Base-by-base conservation (phyloP, 306 rosid genomes). In the Hippophae tibetana region DNA sequence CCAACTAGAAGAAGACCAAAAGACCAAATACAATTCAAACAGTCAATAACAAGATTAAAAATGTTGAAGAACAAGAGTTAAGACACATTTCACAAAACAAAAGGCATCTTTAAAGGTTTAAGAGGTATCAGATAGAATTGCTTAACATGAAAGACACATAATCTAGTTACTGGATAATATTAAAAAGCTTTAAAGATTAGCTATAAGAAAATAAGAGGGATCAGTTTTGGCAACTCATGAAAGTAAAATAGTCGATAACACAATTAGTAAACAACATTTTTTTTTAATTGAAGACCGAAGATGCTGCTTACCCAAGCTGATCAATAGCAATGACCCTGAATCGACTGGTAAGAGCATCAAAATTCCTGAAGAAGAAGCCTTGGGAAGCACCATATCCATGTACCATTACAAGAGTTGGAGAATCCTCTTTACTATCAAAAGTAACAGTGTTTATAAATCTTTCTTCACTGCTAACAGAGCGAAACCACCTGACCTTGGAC, bases 341-440 rank as follows among this genome's bases (percentile, higher is more conserved):
- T 40, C 80, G 90, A 38, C 81, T 64, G 14, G 99, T 90, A 50
- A 93, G 94, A 54, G 97, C 97, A 77, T 93, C 97, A 63, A 82
- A 88, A 69, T 88, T 93, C 67, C 99, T 84, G 72, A 82, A 93
- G 69, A 93, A 93, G 90, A 93, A 88, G 14, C 99, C 99, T 62
- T 88, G 95, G 1, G 97, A 82, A 12, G 89, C 84, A 13, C 74
- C 97, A 43, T 93, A 93, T 43, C 99, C 99, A 58, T 93, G 99
- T 69, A 93, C 81, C 97, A 93, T 86, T 8, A 93, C 95, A 43
- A 93, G 76, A 1, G 97, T 86, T 2, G 99, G 99, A 57, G 97
- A 72, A 42, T 77, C 84, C 1, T 65, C 80, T 52, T 82, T 80
- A 66, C 87, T 64, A 18, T 86, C 87, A 56, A 93, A 93, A 1